Evolutionary conservation across 768 basidiomycete genomes (phyloP).

Genomic region (Pleurotus citrinopileatus): DNA sequence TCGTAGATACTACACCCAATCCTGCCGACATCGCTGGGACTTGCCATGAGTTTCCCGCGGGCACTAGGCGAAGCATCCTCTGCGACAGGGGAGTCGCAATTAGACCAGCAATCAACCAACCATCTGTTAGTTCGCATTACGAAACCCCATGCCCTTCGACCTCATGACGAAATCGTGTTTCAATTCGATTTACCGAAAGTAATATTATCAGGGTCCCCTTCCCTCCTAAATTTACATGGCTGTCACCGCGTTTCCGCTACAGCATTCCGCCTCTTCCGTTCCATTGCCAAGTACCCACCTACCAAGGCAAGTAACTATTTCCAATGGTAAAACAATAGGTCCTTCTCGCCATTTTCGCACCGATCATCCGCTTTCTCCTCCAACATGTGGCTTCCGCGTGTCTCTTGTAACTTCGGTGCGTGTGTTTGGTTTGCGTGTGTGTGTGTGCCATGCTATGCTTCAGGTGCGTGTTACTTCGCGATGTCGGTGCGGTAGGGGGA

Average conservation of each 20-base stretch:
- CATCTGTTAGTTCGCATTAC: too few species aligned
- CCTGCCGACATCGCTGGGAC: background rate
- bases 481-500: slow-evolving; percentile 6
- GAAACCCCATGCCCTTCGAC: background rate
- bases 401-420: background rate
- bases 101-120: too few species aligned
- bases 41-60: background rate
- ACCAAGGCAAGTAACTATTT: background rate
- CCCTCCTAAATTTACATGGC: background rate
- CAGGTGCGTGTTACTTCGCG: slow-evolving; percentile 5
- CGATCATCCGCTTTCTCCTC: slow-evolving; percentile 6
- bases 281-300: background rate
- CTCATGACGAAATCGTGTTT: background rate
- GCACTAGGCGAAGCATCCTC: too few species aligned
- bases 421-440: background rate
- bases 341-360: background rate
- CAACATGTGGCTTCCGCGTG: slow-evolving; percentile 8
- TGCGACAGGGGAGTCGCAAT: too few species aligned
- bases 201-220: background rate
- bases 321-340: background rate
- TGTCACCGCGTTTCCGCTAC: background rate
- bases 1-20: background rate
- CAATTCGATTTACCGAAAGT: background rate
- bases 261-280: slow-evolving; percentile 9
- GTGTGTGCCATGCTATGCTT: background rate